Percentiles rank a stretch among this genome's conserved stretches.
Conservation (phyloP, 805 yeast species). For the Suhomyces tanzawaensis region DNA sequence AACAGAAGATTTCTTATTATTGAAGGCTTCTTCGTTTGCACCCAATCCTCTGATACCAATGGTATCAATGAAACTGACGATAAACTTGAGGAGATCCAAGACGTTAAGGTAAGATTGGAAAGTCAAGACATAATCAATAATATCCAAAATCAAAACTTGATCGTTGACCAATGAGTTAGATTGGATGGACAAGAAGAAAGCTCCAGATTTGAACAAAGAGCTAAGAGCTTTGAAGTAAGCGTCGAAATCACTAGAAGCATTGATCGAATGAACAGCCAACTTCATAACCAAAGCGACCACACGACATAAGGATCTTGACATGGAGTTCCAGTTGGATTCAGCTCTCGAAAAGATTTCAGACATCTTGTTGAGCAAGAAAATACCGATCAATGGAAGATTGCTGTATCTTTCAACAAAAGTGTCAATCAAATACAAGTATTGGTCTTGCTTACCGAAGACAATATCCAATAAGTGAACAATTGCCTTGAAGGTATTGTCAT, state of each 20-base stretch:
- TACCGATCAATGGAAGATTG: slow-evolving; percentile 50
- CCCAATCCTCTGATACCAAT: slow-evolving; percentile 59
- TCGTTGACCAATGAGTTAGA: slow-evolving; percentile 52
- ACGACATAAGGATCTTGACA: slow-evolving; percentile 64
- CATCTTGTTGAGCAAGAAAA: slow-evolving; percentile 46
- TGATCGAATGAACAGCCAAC: slow-evolving; percentile 28
- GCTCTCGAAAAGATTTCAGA: slow-evolving; percentile 48
- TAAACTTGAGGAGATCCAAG: slow-evolving; percentile 38
- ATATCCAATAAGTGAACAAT: slow-evolving; percentile 61
- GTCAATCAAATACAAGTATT: slow-evolving; percentile 56
- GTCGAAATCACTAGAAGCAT: slow-evolving; percentile 17
- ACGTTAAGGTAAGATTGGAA: slow-evolving; percentile 40
- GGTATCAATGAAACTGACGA: slow-evolving; percentile 48
- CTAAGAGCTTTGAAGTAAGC: slow-evolving; percentile 27
- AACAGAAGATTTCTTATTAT: slow-evolving; percentile 11
- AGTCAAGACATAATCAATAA: slow-evolving; percentile 53
- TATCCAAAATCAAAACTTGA: slow-evolving; percentile 61
- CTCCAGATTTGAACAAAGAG: slow-evolving; percentile 38
- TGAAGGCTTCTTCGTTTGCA: slow-evolving; percentile 31
- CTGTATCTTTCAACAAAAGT: slow-evolving; percentile 39
- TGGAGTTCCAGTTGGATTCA: slow-evolving; percentile 55
- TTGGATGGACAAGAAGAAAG: slow-evolving; percentile 47
- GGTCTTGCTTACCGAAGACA: slow-evolving; percentile 63
- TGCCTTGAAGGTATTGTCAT: slow-evolving; percentile 48
- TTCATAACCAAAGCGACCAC: slow-evolving; percentile 51